Evolutionary conservation across 129 eudicot species (phyloP), one percentile per base, ranked within the genome.

Genomic region (Pittosporum tobira): DNA sequence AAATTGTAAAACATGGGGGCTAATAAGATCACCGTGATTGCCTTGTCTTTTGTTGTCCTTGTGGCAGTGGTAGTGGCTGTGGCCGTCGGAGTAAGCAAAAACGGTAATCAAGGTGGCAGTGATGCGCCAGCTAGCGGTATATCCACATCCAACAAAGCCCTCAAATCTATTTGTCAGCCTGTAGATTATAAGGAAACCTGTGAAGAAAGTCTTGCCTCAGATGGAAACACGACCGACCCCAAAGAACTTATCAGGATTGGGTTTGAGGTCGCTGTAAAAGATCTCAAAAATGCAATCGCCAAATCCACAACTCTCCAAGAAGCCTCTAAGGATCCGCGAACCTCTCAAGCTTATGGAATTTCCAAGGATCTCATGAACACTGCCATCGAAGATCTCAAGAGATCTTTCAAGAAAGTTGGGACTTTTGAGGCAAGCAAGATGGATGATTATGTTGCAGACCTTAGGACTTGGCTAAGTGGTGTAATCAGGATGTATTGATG

Each of bases 391-490:
- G 94, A 87, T 61, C 71, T 87, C 42, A 48, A 72, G 15, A 66
- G 93, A 31, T 83, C 96, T 0, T 52, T 77, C 12, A 49, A 62
- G 15, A 76, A 73, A 53, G 57, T 83, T 0, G 74, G 61, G 2
- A 14, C 15, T 4, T 74, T 73, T 11, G 80, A 81, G 19, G 4
- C 18, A n/a, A 22, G 28, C 21, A 64, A 63, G 49, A 12, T 67
- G 21, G 71, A 69, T 29, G 73, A 73, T 8, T 59, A 61, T 7
- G 50, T 69, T 2, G 72, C 45, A 0, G 83, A 84, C 56, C 60
- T 84, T 18, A 68, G 76, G 62, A 70, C 77, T 20, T 87, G 96
- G 96, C 75, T 88, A 22, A 83, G 94, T 19, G 96, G 76, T 16
- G 56, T 86, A 5, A 51, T 83, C 83, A 87, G 57, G 88, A 82